These are phyloP conservation scores for Cladosporium sp. DNA, from an alignment of 2,329 filamentous ascomycete genomes.

Conservation along the genomic window DNA sequence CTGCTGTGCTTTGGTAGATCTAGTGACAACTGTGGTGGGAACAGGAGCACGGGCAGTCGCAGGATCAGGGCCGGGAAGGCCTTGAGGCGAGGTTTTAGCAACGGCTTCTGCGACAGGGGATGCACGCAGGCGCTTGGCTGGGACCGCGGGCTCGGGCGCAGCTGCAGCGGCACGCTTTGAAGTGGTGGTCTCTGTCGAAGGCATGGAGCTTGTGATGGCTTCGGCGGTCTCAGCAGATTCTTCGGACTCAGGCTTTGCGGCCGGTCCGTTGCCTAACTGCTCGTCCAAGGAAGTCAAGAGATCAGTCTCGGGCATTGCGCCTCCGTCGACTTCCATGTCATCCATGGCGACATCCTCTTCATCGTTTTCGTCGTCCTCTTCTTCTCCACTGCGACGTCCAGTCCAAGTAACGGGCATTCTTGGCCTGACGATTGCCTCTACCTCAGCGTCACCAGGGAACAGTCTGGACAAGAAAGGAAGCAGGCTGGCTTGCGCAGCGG, in stretches of 20 bases:
- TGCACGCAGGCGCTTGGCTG: conserved; percentile 28
- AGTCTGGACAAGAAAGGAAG: conserved; percentile 73
- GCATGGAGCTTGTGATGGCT: conserved; percentile 15
- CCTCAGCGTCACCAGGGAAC: conserved; percentile 61
- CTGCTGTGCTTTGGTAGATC: conserved; percentile 15
- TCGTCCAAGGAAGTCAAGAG: conserved; percentile 14
- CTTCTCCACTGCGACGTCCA: conserved; percentile 12
- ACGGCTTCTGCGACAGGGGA: conserved; percentile 22
- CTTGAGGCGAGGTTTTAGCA: conserved; percentile 3
- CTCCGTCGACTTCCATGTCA: conserved; percentile 18
- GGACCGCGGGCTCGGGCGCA: conserved; percentile 11
- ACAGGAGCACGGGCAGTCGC: conserved; percentile 11
- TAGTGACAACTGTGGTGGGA: conserved; percentile 17
- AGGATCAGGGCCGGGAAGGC: conserved; percentile 21
- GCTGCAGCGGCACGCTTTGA: conserved; percentile 17
- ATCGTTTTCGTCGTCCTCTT: conserved; percentile 24
- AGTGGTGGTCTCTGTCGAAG: neutral
- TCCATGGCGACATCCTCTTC: conserved; percentile 24
- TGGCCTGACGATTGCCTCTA: conserved; percentile 68
- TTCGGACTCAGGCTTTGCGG: neutral
- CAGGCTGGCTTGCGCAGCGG: conserved; percentile 63
- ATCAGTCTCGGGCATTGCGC: conserved; percentile 3
- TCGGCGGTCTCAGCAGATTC: conserved; percentile 5
- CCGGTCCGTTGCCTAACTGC: conserved; percentile 2
- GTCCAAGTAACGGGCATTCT: conserved; percentile 46